A percentile compares a stretch with the other conserved stretches of the same genome.
These are phyloP conservation scores for Tubosaeta sp. DNA, from an alignment of 768 basidiomycete genomes.

Conservation along the genomic window DNA sequence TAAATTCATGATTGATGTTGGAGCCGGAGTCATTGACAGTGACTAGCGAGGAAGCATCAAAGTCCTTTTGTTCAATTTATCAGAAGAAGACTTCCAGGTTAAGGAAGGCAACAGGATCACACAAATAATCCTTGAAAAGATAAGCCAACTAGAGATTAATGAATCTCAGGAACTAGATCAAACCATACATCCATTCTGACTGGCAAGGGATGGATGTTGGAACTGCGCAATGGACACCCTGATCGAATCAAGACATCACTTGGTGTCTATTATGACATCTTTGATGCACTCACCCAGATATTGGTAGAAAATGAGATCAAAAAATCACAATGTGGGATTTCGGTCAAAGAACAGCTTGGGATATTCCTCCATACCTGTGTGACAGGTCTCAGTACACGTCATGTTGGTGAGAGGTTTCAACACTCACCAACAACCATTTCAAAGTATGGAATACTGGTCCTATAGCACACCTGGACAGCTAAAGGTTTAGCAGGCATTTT, in stretches of 20 bases:
- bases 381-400: conserved; percentile 1
- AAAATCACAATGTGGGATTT: neutral
- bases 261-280: neutral
- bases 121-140: too few species aligned
- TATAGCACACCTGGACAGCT: too few species aligned
- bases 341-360: conserved; percentile 5
- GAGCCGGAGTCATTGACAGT: too few species aligned
- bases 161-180: too few species aligned
- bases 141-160: too few species aligned
- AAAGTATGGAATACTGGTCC: neutral
- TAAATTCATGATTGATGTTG: too few species aligned
- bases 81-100: too few species aligned
- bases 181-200: too few species aligned
- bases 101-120: too few species aligned
- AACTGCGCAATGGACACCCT: conserved; percentile 4
- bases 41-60: too few species aligned
- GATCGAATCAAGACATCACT: neutral
- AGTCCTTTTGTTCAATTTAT: too few species aligned
- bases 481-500: conserved; percentile 9
- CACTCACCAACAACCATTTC: conserved; percentile 1
- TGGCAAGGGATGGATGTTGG: neutral
- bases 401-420: conserved; percentile 12
- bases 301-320: neutral
- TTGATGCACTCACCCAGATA: neutral
- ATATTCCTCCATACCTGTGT: conserved; percentile 14